A percentile compares a stretch with the other conserved stretches of the same genome.
Conservation (phyloP, 2,329 filamentous ascomycete species). For the Fusarium oligoseptatum region DNA sequence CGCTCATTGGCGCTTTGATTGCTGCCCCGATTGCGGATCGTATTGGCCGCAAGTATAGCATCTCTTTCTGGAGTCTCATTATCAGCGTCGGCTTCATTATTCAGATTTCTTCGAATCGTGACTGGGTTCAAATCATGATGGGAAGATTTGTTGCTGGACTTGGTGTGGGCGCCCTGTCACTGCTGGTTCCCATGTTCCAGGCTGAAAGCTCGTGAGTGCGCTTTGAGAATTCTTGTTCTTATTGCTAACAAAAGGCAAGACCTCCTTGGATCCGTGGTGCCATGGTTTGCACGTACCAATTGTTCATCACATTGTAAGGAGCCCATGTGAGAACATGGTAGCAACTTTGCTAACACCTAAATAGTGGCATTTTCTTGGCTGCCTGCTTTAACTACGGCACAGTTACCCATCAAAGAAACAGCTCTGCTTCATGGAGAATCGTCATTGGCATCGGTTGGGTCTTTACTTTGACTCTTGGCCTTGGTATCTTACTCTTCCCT, state of each 20-base stretch:
- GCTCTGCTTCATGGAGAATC: slow-evolving; percentile 71
- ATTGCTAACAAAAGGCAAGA: not conserved
- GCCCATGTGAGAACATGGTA: not conserved
- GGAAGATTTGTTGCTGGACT: slow-evolving; percentile 75
- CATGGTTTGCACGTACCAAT: slow-evolving; percentile 76
- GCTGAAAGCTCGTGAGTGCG: slow-evolving; percentile 69
- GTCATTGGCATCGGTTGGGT: slow-evolving; percentile 67
- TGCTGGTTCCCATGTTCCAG: slow-evolving; percentile 80
- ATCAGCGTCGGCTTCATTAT: slow-evolving; percentile 77
- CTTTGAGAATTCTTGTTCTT: fast-evolving
- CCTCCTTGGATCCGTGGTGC: slow-evolving; percentile 76
- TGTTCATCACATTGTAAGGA: slow-evolving; percentile 71
- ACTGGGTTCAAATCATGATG: slow-evolving; percentile 76
- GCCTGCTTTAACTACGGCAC: slow-evolving; percentile 75
- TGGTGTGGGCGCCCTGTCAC: slow-evolving; percentile 74
- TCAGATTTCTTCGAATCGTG: slow-evolving; percentile 67
- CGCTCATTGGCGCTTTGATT: slow-evolving; percentile 69
- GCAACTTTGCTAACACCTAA: not conserved
- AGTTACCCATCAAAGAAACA: slow-evolving; percentile 56
- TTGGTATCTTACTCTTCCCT: slow-evolving; percentile 64
- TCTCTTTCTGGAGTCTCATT: slow-evolving; percentile 71
- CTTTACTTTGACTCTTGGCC: slow-evolving; percentile 62
- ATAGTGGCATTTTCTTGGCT: slow-evolving; percentile 72
- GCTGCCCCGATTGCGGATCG: slow-evolving; percentile 75
- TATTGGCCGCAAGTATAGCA: slow-evolving; percentile 73